Base-by-base conservation (phyloP, 2,329 filamentous ascomycete genomes). In the Scopulariopsis brevicaulis region DNA sequence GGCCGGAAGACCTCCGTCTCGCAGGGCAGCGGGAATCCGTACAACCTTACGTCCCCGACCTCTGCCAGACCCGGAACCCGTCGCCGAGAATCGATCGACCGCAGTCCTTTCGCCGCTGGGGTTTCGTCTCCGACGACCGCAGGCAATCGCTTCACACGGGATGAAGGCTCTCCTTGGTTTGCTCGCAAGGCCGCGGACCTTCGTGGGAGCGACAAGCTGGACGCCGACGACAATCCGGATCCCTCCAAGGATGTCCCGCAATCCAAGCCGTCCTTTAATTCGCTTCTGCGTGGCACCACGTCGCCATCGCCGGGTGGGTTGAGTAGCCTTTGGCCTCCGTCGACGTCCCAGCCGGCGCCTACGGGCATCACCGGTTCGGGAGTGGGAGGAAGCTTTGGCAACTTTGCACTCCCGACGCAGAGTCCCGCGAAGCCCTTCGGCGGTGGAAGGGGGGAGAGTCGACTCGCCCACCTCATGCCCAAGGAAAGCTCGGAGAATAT, bases 351-450 rank as follows among this genome's bases (percentile, higher is more conserved):
- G 56, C 81, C 82, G 58, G 77, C 77, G 55, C 80, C 85, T 51
- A 80, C 83, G 14, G 83, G 89, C 64, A 80, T 85, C 7, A 40
- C 32, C n/a, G 60, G 56, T 3, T 59, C 61, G 12, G 83, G 85
- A 1, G 88, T 92, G 77, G 91, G 93, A 37, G 91, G 93, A 37
- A 86, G 86, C 24, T 99, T 99, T 71, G 93, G 93, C 12, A 94
- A 85, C 65, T 97, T 97, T 70, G 86, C 88, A n/a, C 71, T 95
- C 56, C 71, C 81, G 76, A 81, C 20, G 72, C 80, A 43, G 7
- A 76, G 83, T 34, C 75, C 79, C 4, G 90, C 96, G 58, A 96
- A 94, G 74, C 84, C 89, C 10, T 59, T 59, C 22, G 55, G 55
- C 46, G 50, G 40, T 25, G n/a, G 25, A 4, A 28, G 55, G 14